phyloP scores from a whole-genome alignment of 2,329 filamentous ascomycete genomes.

The Chrysoporthe cubensis region DNA sequence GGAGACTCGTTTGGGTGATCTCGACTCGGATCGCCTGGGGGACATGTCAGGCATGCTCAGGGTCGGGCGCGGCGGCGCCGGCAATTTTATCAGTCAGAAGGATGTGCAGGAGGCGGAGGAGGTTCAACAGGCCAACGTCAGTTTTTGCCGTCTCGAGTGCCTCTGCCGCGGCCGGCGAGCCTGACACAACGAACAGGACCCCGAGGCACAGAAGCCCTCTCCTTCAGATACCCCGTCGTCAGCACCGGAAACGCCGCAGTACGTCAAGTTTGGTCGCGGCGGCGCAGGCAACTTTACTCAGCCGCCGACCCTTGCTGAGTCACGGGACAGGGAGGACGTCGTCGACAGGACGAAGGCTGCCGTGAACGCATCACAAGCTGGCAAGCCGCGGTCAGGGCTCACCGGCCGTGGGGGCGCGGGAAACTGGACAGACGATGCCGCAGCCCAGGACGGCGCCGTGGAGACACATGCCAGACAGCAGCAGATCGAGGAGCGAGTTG shows the following conservation, averaged over 20 bases:
- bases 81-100: constrained; percentile 62
- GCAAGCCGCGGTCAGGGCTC: constrained; percentile 32
- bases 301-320: constrained; percentile 38
- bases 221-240: constrained; percentile 3
- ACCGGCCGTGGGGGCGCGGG: constrained; percentile 62
- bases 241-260: constrained; percentile 33
- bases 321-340: constrained; percentile 41
- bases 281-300: constrained; percentile 65
- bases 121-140: constrained; percentile 29
- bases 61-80: constrained; percentile 65
- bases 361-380: constrained; percentile 37
- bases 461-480: constrained; percentile 40
- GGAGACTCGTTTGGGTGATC: constrained; percentile 25
- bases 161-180: background rate
- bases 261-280: constrained; percentile 57
- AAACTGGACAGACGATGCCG: constrained; percentile 49
- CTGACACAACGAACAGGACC: constrained; percentile 37
- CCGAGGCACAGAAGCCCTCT: constrained; percentile 41
- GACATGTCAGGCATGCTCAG: constrained; percentile 49
- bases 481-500: constrained; percentile 47
- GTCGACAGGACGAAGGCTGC: constrained; percentile 41
- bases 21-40: constrained; percentile 32
- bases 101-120: constrained; percentile 52
- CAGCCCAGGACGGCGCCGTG: constrained; percentile 33
- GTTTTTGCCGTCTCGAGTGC: background rate